Evolutionary conservation across 805 yeast species (phyloP).

Genomic region (Candida schatavii): DNA sequence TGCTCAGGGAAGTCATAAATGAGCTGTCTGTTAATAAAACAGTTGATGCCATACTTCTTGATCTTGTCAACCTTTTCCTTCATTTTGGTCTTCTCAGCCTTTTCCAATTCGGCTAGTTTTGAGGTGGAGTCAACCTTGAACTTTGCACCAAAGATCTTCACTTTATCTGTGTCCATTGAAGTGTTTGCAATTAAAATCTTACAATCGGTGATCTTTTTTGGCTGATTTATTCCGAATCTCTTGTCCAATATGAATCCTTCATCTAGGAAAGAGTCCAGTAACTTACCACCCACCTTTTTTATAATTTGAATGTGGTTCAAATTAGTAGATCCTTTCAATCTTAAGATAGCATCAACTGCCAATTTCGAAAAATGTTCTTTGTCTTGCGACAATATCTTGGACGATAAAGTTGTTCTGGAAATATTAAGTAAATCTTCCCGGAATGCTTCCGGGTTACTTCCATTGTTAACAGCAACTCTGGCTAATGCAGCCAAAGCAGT

Average conservation of each 20-base stretch:
- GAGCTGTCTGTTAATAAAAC: slow-evolving; percentile 93
- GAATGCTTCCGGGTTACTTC: slow-evolving; percentile 54
- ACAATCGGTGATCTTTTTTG: slow-evolving; percentile 79
- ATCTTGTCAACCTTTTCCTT: slow-evolving; percentile 84
- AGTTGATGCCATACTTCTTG: slow-evolving; percentile 79
- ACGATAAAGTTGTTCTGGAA: slow-evolving; percentile 90
- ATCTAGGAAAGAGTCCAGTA: slow-evolving; percentile 88
- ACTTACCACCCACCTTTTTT: slow-evolving; percentile 89
- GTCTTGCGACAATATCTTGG: slow-evolving; percentile 93
- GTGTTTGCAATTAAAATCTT: slow-evolving; percentile 92
- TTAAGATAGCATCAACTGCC: slow-evolving; percentile 91
- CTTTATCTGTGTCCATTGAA: slow-evolving; percentile 95
- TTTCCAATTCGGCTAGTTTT: slow-evolving; percentile 89
- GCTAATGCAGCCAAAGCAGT: slow-evolving; percentile 85
- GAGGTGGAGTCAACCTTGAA: slow-evolving; percentile 94
- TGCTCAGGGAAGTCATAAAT: slow-evolving; percentile 99
- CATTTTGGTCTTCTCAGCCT: slow-evolving; percentile 94
- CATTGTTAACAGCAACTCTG: slow-evolving; percentile 72
- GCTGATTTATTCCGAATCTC: slow-evolving; percentile 92
- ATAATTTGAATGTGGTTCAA: slow-evolving; percentile 91
- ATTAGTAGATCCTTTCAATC: slow-evolving; percentile 83
- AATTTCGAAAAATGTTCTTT: slow-evolving; percentile 83
- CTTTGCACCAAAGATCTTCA: slow-evolving; percentile 95
- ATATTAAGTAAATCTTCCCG: slow-evolving; percentile 77
- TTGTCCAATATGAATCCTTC: slow-evolving; percentile 94